Evolutionary conservation across 2,329 filamentous ascomycete species (phyloP).

Genomic region (Didymella arachidicola): DNA sequence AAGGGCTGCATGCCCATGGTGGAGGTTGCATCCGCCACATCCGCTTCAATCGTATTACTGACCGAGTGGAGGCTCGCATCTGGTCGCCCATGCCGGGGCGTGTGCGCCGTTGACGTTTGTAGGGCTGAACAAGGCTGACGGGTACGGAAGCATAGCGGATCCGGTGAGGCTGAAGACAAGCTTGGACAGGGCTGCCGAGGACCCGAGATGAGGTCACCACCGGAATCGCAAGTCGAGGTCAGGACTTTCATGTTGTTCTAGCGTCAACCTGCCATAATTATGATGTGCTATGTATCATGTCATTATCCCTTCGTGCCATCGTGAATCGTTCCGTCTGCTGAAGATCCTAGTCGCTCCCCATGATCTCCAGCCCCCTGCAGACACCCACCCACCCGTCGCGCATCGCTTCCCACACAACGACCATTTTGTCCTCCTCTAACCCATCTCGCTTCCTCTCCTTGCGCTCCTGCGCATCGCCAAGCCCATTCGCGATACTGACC

Average conservation of each 20-base stretch:
- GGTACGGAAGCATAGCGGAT: not conserved
- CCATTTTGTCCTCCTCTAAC: conserved; percentile 42
- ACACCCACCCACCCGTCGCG: conserved; percentile 45
- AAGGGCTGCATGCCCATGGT: no score
- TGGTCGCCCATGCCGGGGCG: not conserved
- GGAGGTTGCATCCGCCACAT: not conserved
- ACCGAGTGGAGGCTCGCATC: not conserved
- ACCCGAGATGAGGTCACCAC: not conserved
- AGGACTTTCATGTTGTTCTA: no score
- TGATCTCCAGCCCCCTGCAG: conserved; percentile 44
- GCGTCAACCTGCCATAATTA: not conserved
- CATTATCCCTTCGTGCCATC: not conserved
- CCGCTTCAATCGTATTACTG: not conserved
- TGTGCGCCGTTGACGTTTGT: not conserved
- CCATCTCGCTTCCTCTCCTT: conserved; percentile 44
- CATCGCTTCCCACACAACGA: conserved; percentile 42
- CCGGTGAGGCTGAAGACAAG: not conserved
- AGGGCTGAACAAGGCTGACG: not conserved
- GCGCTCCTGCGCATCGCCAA: conserved; percentile 36
- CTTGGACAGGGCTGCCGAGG: not conserved
- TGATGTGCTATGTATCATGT: not conserved
- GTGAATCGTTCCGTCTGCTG: not conserved
- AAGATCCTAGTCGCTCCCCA: conserved; percentile 29
- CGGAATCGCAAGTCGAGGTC: no score
- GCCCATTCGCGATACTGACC: conserved; percentile 27